A percentile compares a stretch with the other conserved stretches of the same genome.
Conservation (phyloP, 2,329 filamentous ascomycete genomes). For the Xylariaceae sp. region DNA sequence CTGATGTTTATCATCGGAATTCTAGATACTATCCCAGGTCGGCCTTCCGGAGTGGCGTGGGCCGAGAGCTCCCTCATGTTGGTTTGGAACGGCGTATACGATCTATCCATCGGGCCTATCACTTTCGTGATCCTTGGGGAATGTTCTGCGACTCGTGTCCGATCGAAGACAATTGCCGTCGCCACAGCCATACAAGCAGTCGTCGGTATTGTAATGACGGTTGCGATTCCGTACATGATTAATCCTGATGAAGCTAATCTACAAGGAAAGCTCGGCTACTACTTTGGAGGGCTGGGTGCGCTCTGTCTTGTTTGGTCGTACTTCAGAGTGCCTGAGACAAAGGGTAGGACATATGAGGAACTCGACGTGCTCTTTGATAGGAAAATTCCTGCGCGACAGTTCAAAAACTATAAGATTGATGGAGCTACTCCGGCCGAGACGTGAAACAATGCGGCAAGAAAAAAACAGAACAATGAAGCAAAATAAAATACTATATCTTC, state of each 20-base stretch:
- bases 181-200: conserved; percentile 50
- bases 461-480: not conserved
- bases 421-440: conserved; percentile 17
- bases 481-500: not conserved
- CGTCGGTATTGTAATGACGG: conserved; percentile 50
- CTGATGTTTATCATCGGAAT: conserved; percentile 56
- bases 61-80: conserved; percentile 57
- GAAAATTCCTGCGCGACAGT: conserved; percentile 40
- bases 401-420: conserved; percentile 40
- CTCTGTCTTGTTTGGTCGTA: conserved; percentile 47
- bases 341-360: conserved; percentile 42
- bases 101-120: conserved; percentile 56
- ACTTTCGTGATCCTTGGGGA: conserved; percentile 63
- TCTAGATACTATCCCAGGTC: conserved; percentile 51
- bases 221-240: conserved; percentile 52
- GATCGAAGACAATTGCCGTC: conserved; percentile 52
- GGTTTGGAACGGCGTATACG: conserved; percentile 58
- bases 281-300: conserved; percentile 46
- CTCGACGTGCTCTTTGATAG: conserved; percentile 42
- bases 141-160: conserved; percentile 51
- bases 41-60: conserved; percentile 49
- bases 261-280: conserved; percentile 50
- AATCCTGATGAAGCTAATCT: conserved; percentile 51
- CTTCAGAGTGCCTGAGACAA: conserved; percentile 42
- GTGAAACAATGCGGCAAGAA: conserved; percentile 2